Percentiles rank a stretch among this genome's conserved stretches.
These are phyloP conservation scores for Nakaseomyces sp. DNA, from an alignment of 1,139 yeast species.

Conservation along the genomic window DNA sequence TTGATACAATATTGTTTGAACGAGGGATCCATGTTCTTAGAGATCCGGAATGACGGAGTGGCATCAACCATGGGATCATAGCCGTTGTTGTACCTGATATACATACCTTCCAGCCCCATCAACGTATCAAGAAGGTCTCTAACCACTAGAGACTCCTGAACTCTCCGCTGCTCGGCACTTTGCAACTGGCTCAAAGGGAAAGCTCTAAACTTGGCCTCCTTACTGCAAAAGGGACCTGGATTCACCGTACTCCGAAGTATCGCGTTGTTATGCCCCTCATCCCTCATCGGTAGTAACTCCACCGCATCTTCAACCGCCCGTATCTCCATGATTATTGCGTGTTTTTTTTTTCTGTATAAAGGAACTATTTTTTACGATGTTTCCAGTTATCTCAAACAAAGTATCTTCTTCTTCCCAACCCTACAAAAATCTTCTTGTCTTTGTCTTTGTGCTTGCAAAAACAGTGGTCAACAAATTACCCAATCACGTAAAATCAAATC, in stretches of 20 bases:
- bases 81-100: conserved; percentile 57
- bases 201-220: conserved; percentile 34
- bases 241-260: conserved; percentile 26
- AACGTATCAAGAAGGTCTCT: conserved; percentile 63
- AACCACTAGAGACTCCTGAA: conserved; percentile 66
- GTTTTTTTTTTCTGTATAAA: too few relatives aligned
- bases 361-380: neutral
- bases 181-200: conserved; percentile 33
- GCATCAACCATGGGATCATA: conserved; percentile 38
- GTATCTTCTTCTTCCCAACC: too few relatives aligned
- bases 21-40: conserved; percentile 65
- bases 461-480: too few relatives aligned
- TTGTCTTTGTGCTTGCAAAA: too few relatives aligned
- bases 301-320: conserved; percentile 14
- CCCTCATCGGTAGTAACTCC: conserved; percentile 5
- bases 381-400: too few relatives aligned
- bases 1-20: conserved; percentile 63
- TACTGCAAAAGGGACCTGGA: conserved; percentile 30
- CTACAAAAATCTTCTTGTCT: too few relatives aligned
- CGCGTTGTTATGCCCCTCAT: conserved; percentile 7
- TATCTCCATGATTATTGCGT: too few relatives aligned
- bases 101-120: conserved; percentile 72
- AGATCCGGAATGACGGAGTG: conserved; percentile 60
- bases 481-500: too few relatives aligned
- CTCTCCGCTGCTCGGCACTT: conserved; percentile 34